These are phyloP conservation scores for Cercospora beticola DNA, from an alignment of 2,329 filamentous ascomycete genomes.

Conservation along the genomic window DNA sequence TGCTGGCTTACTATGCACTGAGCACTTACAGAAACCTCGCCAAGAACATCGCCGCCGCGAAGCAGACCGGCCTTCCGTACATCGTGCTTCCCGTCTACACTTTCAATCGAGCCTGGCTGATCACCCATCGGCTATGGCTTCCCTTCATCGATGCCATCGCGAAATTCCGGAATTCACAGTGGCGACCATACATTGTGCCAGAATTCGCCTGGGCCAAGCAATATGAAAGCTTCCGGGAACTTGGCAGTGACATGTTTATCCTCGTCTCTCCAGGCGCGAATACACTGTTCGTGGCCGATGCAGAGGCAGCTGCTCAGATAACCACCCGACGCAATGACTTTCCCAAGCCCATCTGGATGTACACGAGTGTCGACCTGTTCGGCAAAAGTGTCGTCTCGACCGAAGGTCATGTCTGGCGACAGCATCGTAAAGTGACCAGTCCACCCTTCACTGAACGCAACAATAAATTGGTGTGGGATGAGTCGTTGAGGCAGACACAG, in stretches of 20 bases:
- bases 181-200: constrained; percentile 60
- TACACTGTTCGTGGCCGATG: constrained; percentile 59
- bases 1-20: constrained; percentile 38
- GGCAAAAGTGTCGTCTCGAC: constrained; percentile 70
- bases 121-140: constrained; percentile 56
- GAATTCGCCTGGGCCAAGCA: constrained; percentile 61
- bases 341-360: constrained; percentile 64
- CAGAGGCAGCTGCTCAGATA: constrained; percentile 66
- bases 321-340: constrained; percentile 67
- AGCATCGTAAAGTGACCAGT: constrained; percentile 70
- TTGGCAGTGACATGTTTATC: constrained; percentile 63
- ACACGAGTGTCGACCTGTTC: constrained; percentile 62
- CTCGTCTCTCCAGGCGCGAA: constrained; percentile 59
- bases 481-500: constrained; percentile 63
- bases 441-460: constrained; percentile 77
- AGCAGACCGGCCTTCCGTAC: constrained; percentile 49
- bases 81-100: constrained; percentile 46
- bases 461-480: constrained; percentile 64
- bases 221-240: constrained; percentile 57
- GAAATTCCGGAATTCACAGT: constrained; percentile 54
- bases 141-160: constrained; percentile 59
- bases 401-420: constrained; percentile 68
- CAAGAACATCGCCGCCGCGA: constrained; percentile 47
- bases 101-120: constrained; percentile 56
- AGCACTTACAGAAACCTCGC: constrained; percentile 40